Evolutionary conservation across 768 basidiomycete genomes (phyloP).

Genomic region (Collybia sordida): DNA sequence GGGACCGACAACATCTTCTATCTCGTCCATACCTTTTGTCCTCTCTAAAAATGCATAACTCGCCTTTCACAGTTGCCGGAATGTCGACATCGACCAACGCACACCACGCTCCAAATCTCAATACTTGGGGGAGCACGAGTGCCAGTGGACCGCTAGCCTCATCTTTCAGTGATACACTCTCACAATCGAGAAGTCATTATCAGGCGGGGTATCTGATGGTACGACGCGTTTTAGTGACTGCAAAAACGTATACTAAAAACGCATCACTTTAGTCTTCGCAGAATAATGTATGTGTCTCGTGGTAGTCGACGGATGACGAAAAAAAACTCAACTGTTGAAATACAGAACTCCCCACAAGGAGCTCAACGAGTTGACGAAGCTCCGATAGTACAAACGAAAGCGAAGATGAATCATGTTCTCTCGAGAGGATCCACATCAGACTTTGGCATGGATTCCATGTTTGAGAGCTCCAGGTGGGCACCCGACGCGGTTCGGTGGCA

Average conservation of each 20-base stretch:
- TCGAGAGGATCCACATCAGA: constrained; percentile 64
- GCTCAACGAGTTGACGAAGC: constrained; percentile 70
- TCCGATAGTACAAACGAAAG: constrained; percentile 77
- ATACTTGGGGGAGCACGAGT: constrained; percentile 52
- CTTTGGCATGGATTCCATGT: constrained; percentile 86
- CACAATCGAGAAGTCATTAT: constrained; percentile 74
- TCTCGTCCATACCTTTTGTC: neutral
- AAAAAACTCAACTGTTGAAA: neutral
- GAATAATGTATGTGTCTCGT: constrained; percentile 43
- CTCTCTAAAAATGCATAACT: constrained; percentile 33
- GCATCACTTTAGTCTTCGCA: constrained; percentile 41
- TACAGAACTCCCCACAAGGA: constrained; percentile 48
- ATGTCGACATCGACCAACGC: constrained; percentile 52
- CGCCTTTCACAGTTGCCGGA: constrained; percentile 58
- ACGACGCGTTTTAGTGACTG: constrained; percentile 14
- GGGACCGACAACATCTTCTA: too few species aligned
- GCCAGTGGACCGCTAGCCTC: constrained; percentile 39
- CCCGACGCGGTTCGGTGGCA: neutral
- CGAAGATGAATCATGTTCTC: constrained; percentile 72
- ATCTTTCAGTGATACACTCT: constrained; percentile 66
- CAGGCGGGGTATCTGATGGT: constrained; percentile 84
- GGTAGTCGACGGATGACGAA: neutral
- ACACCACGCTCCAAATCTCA: constrained; percentile 46
- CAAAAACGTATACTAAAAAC: neutral
- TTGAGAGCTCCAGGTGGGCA: constrained; percentile 64